Evolutionary conservation across 805 yeast genomes (phyloP), one percentile per base, ranked within the genome.

Genomic region (Pichia kluyveri): DNA sequence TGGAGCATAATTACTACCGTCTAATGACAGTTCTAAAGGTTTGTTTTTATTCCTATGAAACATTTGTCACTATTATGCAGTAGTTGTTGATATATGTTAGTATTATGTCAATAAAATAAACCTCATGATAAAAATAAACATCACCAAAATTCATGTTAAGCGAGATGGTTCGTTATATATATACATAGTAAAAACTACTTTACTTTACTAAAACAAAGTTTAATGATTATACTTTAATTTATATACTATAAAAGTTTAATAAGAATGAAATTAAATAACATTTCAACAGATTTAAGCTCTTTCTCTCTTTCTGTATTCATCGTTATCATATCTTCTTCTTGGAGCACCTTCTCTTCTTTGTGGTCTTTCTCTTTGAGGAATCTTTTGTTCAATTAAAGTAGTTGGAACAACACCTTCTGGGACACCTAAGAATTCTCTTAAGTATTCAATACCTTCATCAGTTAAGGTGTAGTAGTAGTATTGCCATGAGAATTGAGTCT

Each of bases 401-500:
- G 86, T 83, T 71, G 99, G 99, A 75, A 89, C 91, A 73, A 93
- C 85, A 77, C 89, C 95, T 76, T 86, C 95, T 78, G 99, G 99
- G 68, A 93, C 82, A 84, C 90, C 89, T 75, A 93, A 85, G 87
- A 89, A 93, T 72, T 87, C 89, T 80, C 97, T 86, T 71, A 93
- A 85, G 86, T 79, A 93, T 71, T 89, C 96, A 61, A 93, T 91
- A 84, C 99, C 99, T 77, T 87, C 96, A 72, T 93, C 98, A 72
- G 98, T 93, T 72, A 93, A 86, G 81, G 99, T 88, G 95, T 93
- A 93, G 96, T 93, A 93, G 81, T 93, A 93, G 83, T 88, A 88
- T 83, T 90, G 97, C 99, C 99, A 93, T 69, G 98, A 91, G 85
- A 91, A 93, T 79, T 89, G 98, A 67, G 99, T 93, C 87, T 91